Percentiles rank a stretch among this genome's conserved stretches.
phyloP scores from a whole-genome alignment of 306 rosid species.

The Dalbergia cochinchinensis region DNA sequence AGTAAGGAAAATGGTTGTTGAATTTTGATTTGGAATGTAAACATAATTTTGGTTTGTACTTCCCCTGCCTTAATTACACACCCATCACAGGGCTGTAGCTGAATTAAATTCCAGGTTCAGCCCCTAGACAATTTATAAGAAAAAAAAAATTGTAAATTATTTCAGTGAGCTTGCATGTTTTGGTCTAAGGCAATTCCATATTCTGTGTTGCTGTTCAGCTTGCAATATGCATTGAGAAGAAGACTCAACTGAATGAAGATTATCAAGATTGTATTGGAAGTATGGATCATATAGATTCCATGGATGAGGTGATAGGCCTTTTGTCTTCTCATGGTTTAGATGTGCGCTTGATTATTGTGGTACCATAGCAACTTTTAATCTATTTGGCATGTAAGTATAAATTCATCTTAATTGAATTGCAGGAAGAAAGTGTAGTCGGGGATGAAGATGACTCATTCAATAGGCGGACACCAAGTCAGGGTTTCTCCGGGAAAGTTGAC shows the following conservation, averaged over 20 bases:
- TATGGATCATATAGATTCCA: slow-evolving; percentile 68
- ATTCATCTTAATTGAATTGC: slow-evolving; percentile 49
- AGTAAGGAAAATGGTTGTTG: slow-evolving; percentile 2
- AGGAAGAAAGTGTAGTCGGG: slow-evolving; percentile 70
- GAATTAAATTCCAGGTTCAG: slow-evolving; percentile 17
- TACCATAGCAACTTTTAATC: neutral
- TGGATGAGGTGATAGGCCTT: slow-evolving; percentile 58
- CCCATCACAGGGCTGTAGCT: slow-evolving; percentile 4
- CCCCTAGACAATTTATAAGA: slow-evolving; percentile 15
- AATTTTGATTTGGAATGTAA: slow-evolving; percentile 19
- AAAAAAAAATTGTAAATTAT: slow-evolving; percentile 13
- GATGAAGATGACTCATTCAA: slow-evolving; percentile 61
- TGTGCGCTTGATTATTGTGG: slow-evolving; percentile 35
- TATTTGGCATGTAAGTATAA: slow-evolving; percentile 43
- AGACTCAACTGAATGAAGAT: slow-evolving; percentile 72
- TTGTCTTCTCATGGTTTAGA: slow-evolving; percentile 34
- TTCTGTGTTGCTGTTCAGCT: slow-evolving; percentile 65
- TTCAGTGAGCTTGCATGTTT: slow-evolving; percentile 40
- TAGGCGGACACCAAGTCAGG: slow-evolving; percentile 62
- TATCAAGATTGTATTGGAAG: slow-evolving; percentile 93
- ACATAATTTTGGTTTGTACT: slow-evolving; percentile 28
- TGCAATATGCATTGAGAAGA: slow-evolving; percentile 90
- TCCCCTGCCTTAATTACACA: neutral
- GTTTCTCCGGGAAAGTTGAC: slow-evolving; percentile 79
- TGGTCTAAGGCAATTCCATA: slow-evolving; percentile 30